These are phyloP conservation scores for Colletotrichum godetiae DNA, from an alignment of 2,329 filamentous ascomycete genomes.

Conservation along the genomic window DNA sequence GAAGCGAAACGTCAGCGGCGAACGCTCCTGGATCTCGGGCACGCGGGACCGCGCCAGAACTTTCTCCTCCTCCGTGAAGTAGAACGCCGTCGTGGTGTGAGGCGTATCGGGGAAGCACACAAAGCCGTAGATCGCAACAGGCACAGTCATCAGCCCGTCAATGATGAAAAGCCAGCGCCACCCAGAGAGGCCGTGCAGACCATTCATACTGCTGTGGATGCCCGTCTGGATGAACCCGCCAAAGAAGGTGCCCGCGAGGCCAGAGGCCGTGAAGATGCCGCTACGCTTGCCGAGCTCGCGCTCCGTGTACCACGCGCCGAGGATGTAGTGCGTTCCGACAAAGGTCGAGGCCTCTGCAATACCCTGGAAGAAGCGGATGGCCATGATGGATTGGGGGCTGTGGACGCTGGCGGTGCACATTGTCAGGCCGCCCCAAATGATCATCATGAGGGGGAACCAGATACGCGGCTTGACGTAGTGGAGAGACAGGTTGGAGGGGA, in stretches of 20 bases:
- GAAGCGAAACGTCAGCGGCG: slow-evolving; percentile 62
- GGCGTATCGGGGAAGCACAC: slow-evolving; percentile 62
- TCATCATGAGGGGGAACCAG: slow-evolving; percentile 73
- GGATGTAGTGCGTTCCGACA: slow-evolving; percentile 55
- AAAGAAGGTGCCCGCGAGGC: slow-evolving; percentile 70
- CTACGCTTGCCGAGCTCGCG: slow-evolving; percentile 71
- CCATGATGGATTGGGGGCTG: slow-evolving; percentile 65
- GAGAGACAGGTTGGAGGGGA: slow-evolving; percentile 71
- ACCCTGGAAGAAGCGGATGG: slow-evolving; percentile 53
- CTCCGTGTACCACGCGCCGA: slow-evolving; percentile 70
- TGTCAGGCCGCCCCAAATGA: slow-evolving; percentile 72
- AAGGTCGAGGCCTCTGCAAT: slow-evolving; percentile 53
- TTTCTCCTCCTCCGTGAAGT: slow-evolving; percentile 47
- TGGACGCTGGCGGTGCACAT: slow-evolving; percentile 68
- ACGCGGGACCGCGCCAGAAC: slow-evolving; percentile 56
- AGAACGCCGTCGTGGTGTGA: slow-evolving; percentile 50
- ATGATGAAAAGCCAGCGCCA: slow-evolving; percentile 47
- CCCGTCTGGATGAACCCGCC: slow-evolving; percentile 71
- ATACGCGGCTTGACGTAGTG: slow-evolving; percentile 72
- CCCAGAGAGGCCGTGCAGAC: slow-evolving; percentile 46
- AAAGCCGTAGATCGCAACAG: slow-evolving; percentile 63
- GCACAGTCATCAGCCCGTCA: slow-evolving; percentile 63
- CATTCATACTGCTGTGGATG: slow-evolving; percentile 56
- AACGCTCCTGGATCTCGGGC: slow-evolving; percentile 48
- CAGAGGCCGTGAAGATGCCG: slow-evolving; percentile 71